Percentiles rank a stretch among this genome's conserved stretches.
Conservation (phyloP, 805 yeast genomes). For the Metschnikowia henanensis region DNA sequence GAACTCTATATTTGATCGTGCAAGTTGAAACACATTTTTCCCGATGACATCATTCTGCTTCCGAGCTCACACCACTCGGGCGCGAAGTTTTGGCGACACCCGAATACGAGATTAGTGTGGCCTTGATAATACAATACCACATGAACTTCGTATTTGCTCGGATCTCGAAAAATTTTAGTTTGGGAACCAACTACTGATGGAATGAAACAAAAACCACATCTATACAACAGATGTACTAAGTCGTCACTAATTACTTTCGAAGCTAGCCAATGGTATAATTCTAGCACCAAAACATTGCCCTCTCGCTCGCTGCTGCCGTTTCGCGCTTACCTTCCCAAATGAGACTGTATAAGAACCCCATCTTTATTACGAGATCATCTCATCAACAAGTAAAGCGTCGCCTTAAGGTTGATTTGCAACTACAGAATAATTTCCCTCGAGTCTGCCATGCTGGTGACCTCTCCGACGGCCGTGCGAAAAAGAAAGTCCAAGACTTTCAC, state of each 20-base stretch:
- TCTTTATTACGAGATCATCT: background rate
- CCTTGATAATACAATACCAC: too few species aligned
- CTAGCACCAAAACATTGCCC: background rate
- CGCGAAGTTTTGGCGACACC: background rate
- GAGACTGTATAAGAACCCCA: background rate
- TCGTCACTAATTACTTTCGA: too few species aligned
- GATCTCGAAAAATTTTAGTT: too few species aligned
- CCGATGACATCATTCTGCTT: constrained; percentile 3
- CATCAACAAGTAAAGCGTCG: too few species aligned
- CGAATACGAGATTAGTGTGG: background rate
- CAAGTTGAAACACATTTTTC: too few species aligned
- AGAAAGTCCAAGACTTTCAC: constrained; percentile 63
- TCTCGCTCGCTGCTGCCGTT: constrained; percentile 6
- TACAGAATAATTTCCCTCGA: background rate
- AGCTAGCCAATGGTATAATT: too few species aligned
- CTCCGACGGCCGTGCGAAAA: constrained; percentile 1
- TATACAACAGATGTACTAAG: too few species aligned
- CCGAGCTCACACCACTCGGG: background rate
- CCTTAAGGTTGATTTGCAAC: too few species aligned
- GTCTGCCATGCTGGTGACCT: background rate
- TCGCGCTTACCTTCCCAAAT: constrained; percentile 12
- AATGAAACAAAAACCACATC: too few species aligned
- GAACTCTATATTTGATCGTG: too few species aligned
- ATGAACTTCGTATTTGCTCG: too few species aligned
- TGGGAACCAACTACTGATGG: too few species aligned